Base-by-base conservation (phyloP, 306 rosid species). In the Medicago ruthenica region DNA sequence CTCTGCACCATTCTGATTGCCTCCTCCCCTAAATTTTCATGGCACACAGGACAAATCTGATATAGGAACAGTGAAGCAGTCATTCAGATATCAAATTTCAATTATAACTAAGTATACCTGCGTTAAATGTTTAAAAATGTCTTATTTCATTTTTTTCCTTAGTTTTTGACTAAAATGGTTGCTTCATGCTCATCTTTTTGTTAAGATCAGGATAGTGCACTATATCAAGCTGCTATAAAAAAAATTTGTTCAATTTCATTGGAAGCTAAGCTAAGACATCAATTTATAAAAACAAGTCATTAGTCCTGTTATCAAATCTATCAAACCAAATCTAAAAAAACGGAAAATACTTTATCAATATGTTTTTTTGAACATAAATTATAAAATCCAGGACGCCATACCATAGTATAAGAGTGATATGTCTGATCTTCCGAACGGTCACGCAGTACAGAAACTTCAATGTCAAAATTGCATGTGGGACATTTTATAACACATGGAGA, bases 41-140 rank as follows among this genome's bases (percentile, higher is more conserved):
- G 97, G 63, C 99, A 95, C 41, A 90, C 55, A 34, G 99, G 97
- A 83, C 99, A 95, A 79, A 92, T 83, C 99, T 95, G 86, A 73
- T 67, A 34, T 39, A 80, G 57, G 74, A 76, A 73, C 51, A 80
- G 57, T 14, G 37, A 74, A 74, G 76, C 54, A 53, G 39, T 58
- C 69, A 59, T 15, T 76, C 68, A 83, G 48, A 76, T 67, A 76
- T 75, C 79, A 82, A 73, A 80, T 71, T 80, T 66, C 66, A 79
- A 69, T 22, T 67, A 79, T 55, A 79, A 71, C 60, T 7, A 50
- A 50, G 17, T 27, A 74, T 21, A 62, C 70, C 54, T 41, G 18
- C 21, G 14, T 8, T 4, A 41, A 75, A 83, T 39, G 34, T 42
- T 57, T 48, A 47, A 12, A 11, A 70, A 22, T 71, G 40, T 39